Conservation (phyloP, 371 early-diverging fungal genomes). For the Dinochytrium kinnereticum region DNA sequence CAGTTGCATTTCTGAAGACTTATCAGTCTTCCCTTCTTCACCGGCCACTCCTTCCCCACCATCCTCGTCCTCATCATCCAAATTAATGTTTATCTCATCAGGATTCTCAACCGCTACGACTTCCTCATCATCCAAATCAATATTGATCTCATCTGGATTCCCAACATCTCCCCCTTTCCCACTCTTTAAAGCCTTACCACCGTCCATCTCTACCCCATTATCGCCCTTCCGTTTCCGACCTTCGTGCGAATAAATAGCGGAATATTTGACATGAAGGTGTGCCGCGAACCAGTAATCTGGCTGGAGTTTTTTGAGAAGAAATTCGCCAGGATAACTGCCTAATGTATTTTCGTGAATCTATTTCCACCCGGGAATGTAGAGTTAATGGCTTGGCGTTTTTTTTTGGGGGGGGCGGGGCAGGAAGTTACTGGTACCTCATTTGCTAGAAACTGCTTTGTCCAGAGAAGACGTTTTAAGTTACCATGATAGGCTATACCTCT, state of each 20-base stretch:
- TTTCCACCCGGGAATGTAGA: neutral
- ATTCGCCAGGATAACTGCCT: constrained; percentile 74
- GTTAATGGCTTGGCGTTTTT: too few species aligned
- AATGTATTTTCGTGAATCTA: constrained; percentile 70
- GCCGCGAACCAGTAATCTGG: constrained; percentile 94
- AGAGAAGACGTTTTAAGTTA: constrained; percentile 64
- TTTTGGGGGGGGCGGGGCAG: too few species aligned
- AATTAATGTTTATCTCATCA: constrained; percentile 65
- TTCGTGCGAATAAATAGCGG: constrained; percentile 70
- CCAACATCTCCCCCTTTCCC: constrained; percentile 20
- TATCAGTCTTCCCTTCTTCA: too few species aligned
- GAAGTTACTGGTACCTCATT: constrained; percentile 63
- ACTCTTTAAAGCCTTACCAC: neutral
- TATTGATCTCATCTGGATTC: constrained; percentile 71
- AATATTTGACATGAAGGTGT: constrained; percentile 85
- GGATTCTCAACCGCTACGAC: too few species aligned
- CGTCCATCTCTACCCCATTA: neutral
- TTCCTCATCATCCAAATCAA: constrained; percentile 45
- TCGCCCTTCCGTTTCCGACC: constrained; percentile 11
- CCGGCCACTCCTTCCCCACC: too few species aligned
- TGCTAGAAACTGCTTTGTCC: constrained; percentile 70
- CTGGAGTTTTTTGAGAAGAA: constrained; percentile 70
- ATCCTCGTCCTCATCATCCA: constrained; percentile 41
- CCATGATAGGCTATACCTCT: constrained; percentile 82
- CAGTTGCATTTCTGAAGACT: too few species aligned